Evolutionary conservation across 2,329 filamentous ascomycete genomes (phyloP).

Genomic region (Hansfordia pulvinata): DNA sequence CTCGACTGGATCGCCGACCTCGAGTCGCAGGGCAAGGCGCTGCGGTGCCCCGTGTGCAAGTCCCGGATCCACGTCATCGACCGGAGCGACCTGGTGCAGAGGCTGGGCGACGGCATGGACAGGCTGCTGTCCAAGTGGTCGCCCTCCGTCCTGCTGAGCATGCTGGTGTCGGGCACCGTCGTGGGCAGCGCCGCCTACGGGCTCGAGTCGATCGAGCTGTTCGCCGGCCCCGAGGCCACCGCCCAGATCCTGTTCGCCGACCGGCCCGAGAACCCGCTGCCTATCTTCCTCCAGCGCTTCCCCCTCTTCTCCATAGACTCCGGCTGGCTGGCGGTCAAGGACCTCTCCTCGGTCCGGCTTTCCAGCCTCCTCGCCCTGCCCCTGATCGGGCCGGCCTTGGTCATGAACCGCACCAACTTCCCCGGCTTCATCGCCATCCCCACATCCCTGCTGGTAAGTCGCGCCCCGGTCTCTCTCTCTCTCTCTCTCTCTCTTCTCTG

Average conservation of each 20-base stretch:
- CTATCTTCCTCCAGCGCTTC: slow-evolving; percentile 1
- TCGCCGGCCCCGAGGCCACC: slow-evolving; percentile 34
- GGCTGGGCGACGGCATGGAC: slow-evolving; percentile 46
- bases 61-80: slow-evolving; percentile 63
- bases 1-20: slow-evolving; percentile 89
- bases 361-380: slow-evolving; percentile 28
- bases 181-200: slow-evolving; percentile 41
- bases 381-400: slow-evolving; percentile 52
- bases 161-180: slow-evolving; percentile 36
- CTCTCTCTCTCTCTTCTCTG: not conserved
- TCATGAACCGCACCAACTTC: slow-evolving; percentile 52
- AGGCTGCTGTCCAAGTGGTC: slow-evolving; percentile 37
- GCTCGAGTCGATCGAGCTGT: slow-evolving; percentile 31
- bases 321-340: not conserved
- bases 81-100: slow-evolving; percentile 59
- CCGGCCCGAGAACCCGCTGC: slow-evolving; percentile 3
- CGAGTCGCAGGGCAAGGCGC: slow-evolving; percentile 52
- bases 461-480: too few species aligned
- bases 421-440: slow-evolving; percentile 33
- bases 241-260: slow-evolving; percentile 23
- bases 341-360: slow-evolving; percentile 8
- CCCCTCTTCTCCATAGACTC: too few species aligned
- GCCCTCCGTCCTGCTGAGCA: slow-evolving; percentile 51
- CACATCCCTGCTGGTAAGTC: slow-evolving; percentile 14
- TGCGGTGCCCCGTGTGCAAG: slow-evolving; percentile 85